phyloP scores from a whole-genome alignment of 352 stramenopile species.

The Aphanomyces stellatus region DNA sequence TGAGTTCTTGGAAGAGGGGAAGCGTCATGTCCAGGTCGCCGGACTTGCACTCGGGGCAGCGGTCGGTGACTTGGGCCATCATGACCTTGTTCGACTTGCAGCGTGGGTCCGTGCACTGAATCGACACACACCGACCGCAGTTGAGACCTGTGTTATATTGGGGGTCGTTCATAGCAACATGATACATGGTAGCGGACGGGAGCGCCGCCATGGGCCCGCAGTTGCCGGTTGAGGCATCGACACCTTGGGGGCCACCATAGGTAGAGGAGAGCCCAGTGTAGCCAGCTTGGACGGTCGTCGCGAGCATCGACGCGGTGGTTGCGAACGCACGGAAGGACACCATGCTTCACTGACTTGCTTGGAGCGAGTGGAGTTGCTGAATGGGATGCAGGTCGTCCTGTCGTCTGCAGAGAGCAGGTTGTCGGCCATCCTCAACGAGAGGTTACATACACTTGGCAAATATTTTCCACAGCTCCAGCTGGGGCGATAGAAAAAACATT shows the following conservation, averaged over 20 bases:
- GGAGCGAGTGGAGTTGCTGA: background rate
- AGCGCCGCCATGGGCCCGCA: constrained; percentile 66
- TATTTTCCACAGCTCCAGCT: background rate
- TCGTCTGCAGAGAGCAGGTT: background rate
- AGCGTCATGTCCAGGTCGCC: constrained; percentile 52
- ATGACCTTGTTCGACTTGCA: constrained; percentile 28
- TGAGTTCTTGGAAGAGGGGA: constrained; percentile 31
- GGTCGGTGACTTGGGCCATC: constrained; percentile 58
- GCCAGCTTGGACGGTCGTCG: no score
- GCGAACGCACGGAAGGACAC: background rate
- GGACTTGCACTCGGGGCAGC: constrained; percentile 41
- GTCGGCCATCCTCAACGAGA: background rate
- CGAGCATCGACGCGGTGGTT: constrained; percentile 14
- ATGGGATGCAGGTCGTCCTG: background rate
- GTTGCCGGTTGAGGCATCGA: constrained; percentile 32
- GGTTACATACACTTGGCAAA: background rate
- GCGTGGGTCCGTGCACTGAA: constrained; percentile 39
- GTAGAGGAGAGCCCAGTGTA: constrained; percentile 38
- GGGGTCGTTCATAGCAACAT: constrained; percentile 50
- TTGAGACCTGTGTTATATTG: constrained; percentile 17
- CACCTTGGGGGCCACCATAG: constrained; percentile 32
- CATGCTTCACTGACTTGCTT: no score
- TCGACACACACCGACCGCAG: constrained; percentile 33
- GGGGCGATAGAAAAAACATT: background rate
- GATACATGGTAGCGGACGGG: constrained; percentile 33